These are phyloP conservation scores for Davidsoniella virescens DNA, from an alignment of 2,329 filamentous ascomycete genomes.

Conservation along the genomic window DNA sequence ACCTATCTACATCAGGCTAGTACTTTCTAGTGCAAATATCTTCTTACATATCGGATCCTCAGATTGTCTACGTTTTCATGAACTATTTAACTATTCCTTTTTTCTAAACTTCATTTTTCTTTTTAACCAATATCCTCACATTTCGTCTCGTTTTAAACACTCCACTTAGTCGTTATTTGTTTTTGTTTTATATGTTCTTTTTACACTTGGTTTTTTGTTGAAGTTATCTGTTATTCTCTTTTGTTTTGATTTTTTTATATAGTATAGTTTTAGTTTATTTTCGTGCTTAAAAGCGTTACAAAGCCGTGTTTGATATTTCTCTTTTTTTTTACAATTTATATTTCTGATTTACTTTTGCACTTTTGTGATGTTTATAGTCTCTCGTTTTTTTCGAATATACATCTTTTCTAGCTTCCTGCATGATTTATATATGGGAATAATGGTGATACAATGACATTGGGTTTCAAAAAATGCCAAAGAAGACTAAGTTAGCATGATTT, in stretches of 20 bases:
- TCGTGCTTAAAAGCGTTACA: too few relatives aligned
- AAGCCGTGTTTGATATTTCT: too few relatives aligned
- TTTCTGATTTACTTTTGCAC: too few relatives aligned
- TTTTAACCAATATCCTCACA: neutral
- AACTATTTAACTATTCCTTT: neutral
- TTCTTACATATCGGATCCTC: neutral
- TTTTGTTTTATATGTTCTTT: neutral
- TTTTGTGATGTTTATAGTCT: too few relatives aligned
- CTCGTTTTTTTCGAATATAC: too few relatives aligned
- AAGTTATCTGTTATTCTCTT: neutral
- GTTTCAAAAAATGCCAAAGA: too few relatives aligned
- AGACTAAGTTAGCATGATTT: too few relatives aligned
- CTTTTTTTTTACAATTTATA: too few relatives aligned
- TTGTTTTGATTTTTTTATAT: neutral
- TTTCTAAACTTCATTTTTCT: neutral
- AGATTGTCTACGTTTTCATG: neutral
- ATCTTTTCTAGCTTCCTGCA: too few relatives aligned
- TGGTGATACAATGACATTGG: too few relatives aligned
- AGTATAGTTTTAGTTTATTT: too few relatives aligned
- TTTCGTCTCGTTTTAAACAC: neutral
- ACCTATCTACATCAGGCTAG: neutral
- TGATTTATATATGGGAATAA: too few relatives aligned
- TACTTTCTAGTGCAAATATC: neutral
- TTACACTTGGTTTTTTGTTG: neutral
- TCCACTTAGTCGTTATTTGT: neutral